Base-by-base conservation (phyloP, 1,284 basidiomycete genomes). In the Mycena sp. region DNA sequence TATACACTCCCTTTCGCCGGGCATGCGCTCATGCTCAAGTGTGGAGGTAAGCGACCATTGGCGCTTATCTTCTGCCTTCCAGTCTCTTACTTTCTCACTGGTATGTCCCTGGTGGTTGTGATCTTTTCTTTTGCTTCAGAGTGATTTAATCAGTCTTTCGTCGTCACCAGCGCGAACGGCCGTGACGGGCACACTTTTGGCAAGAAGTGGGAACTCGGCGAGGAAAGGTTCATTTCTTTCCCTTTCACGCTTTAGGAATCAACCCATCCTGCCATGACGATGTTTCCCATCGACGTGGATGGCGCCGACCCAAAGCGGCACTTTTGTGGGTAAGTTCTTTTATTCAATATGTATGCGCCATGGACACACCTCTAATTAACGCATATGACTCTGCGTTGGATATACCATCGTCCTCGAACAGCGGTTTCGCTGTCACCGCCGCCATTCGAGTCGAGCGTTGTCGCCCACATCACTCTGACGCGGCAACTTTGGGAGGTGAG, bases 1-100 rank as follows among this genome's bases (percentile, higher is more conserved):
- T 38, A 57, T 57, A 37, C 56, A 57, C 56, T 57, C 34, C 37
- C 30, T 57, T 57, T 57, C 56, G 34, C 56, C 56, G 56, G 56
- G 56, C 56, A 37, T 37, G 56, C 56, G 56, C 34, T 57, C 56
- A 57, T 57, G 34, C 9, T 44, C 41, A 37, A 57, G 34, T 34
- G 56, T 34, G 56, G 30, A 57, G 56, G 56, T 38, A 57, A 57
- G 56, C 20, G 56, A 30, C 56, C 30, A 57, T 38, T 57, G 34
- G 30, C 56, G 56, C 56, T 37, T 57, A 38, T 20, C 16, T 57
- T 57, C 56, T 44, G 41, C 41, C 41, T 44, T 44, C 41, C 13
- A 44, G 30, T 6, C 30, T 57, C 56, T 57, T 57, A 57, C 30
- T 57, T 57, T 37, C 56, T 38, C 37, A 57, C 56, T 37, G 56